Evolutionary conservation across 257 asterid species (phyloP).

Genomic region (Salvia splendens): DNA sequence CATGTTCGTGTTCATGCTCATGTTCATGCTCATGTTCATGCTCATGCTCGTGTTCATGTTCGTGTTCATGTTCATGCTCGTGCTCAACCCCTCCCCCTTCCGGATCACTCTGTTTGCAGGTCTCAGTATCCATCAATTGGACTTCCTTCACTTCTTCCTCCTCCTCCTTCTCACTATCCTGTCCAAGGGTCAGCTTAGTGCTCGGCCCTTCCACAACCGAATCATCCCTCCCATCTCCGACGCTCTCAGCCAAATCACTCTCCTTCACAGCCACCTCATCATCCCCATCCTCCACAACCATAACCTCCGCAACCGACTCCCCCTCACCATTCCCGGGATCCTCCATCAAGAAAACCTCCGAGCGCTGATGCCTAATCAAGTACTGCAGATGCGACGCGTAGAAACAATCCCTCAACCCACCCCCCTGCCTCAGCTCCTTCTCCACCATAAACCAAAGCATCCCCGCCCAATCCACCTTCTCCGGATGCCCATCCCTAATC

Average conservation of each 20-base stretch:
- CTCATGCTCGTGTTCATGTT: no score
- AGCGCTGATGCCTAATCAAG: constrained; percentile 62
- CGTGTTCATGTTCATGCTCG: no score
- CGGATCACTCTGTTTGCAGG: constrained; percentile 31
- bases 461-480: constrained; percentile 90
- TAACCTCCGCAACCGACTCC: constrained; percentile 36
- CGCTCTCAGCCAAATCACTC: constrained; percentile 5
- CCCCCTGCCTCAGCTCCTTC: constrained; percentile 76
- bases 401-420: constrained; percentile 58
- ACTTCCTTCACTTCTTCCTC: constrained; percentile 41
- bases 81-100: neutral
- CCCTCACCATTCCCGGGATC: constrained; percentile 30
- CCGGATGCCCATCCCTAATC: constrained; percentile 75
- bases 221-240: no score
- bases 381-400: constrained; percentile 86
- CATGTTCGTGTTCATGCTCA: neutral
- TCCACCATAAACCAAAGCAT: constrained; percentile 90
- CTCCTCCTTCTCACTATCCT: constrained; percentile 22
- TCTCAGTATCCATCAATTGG: constrained; percentile 54
- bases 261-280: constrained; percentile 30
- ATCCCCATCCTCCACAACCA: constrained; percentile 16
- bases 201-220: constrained; percentile 44
- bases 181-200: constrained; percentile 73
- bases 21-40: no score
- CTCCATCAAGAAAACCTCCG: constrained; percentile 36